phyloP scores from a whole-genome alignment of 305 asterid genomes.

The Plantago lanceolata region DNA sequence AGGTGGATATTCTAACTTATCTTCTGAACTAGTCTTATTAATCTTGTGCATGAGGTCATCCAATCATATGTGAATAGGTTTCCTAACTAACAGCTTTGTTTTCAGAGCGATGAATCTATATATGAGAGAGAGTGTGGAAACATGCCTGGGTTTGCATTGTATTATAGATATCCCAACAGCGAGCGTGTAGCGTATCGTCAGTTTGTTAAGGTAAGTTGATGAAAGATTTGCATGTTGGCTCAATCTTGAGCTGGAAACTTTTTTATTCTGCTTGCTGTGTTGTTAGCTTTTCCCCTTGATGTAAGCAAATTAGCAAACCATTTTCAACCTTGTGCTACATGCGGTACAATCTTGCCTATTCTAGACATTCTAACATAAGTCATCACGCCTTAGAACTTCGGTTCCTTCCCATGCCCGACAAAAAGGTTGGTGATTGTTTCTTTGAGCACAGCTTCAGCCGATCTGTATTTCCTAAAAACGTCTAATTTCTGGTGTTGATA shows the following conservation, averaged over 20 bases:
- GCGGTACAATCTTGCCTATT: background rate
- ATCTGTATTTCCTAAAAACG: no score
- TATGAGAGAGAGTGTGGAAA: constrained; percentile 98
- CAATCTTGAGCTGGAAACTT: background rate
- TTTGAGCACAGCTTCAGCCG: background rate
- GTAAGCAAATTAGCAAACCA: background rate
- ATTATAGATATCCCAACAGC: constrained; percentile 95
- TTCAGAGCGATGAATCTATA: constrained; percentile 81
- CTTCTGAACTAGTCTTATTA: constrained; percentile 13
- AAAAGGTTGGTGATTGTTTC: background rate
- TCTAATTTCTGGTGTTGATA: no score
- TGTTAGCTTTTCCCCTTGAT: background rate
- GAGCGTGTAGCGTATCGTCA: constrained; percentile 95
- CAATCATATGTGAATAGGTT: constrained; percentile 1
- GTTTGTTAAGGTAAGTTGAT: constrained; percentile 76
- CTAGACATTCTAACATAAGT: background rate
- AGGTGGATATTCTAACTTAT: constrained; percentile 43
- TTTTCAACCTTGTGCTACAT: background rate
- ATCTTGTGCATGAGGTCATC: constrained; percentile 10
- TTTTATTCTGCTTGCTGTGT: background rate
- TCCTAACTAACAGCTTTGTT: constrained; percentile 19
- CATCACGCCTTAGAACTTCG: background rate
- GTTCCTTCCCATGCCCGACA: background rate
- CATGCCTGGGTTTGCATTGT: constrained; percentile 99
- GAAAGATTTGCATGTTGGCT: background rate